Evolutionary conservation across 352 stramenopile species (phyloP), one percentile per base, ranked within the genome.

Genomic region (Salisapilia sapeloensis): DNA sequence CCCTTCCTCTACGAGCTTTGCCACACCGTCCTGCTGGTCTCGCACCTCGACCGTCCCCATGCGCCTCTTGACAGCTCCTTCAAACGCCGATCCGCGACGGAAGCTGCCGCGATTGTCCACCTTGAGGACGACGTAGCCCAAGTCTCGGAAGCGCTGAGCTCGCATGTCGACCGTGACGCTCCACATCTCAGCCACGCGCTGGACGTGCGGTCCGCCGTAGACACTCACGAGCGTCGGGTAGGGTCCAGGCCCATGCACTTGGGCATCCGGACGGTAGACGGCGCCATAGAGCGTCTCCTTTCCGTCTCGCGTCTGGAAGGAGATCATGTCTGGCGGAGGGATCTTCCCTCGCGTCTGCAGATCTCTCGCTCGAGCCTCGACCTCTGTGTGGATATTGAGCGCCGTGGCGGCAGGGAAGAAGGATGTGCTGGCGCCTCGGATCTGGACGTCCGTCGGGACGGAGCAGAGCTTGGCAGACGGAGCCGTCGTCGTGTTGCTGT

Each of bases 121-220:
- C 56, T 97, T 97, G 29, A 98, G 66, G 31, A 98, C 90, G 6
- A 70, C 83, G 54, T 96, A 96, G n/a, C 92, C 92, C 46, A 95
- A 62, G 35, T 87, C 76, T 18, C 85, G 67, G 37, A 97, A 78
- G 9, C 75, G 55, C 56, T 97, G 91, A 3, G 80, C 82, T 41
- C 90, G 63, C 83, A 97, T 94, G 53, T 97, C 90, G 9, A 83
- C 81, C 16, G 83, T 96, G 40, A 84, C 56, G 11, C 67, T 57
- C 89, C 89, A 97, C 43, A 81, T 87, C 40, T 86, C 62, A 17
- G 80, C 66, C 4, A 97, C 91, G 19, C 85, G 75, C 65, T 98
- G 92, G 15, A 98, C 91, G 54, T 98, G 92, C 13, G 93, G 93
- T 4, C 93, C 93, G 28, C 93, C 93, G 48, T 98, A 98, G 11